A percentile compares a stretch with the other conserved stretches of the same genome.
phyloP scores from a whole-genome alignment of 306 rosid genomes.

The Mucuna pruriens region DNA sequence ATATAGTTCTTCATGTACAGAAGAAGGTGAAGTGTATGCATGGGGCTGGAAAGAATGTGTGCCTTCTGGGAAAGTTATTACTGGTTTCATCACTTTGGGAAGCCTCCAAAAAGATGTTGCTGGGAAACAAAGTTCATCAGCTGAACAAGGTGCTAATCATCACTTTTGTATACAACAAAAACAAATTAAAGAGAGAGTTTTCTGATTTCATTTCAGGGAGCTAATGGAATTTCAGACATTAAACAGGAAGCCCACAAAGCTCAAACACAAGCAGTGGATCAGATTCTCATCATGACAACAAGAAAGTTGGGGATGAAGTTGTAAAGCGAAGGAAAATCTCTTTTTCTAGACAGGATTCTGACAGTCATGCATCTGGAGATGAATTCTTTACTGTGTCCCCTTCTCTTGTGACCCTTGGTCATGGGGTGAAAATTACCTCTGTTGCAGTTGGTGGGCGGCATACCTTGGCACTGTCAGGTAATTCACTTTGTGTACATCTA shows the following conservation, averaged over 20 bases:
- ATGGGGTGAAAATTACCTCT: conserved; percentile 66
- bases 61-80: conserved; percentile 70
- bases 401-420: conserved; percentile 63
- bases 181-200: conserved; percentile 31
- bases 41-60: conserved; percentile 99
- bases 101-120: conserved; percentile 54
- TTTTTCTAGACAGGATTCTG: conserved; percentile 66
- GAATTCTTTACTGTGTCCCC: conserved; percentile 70
- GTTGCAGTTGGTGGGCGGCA: conserved; percentile 96
- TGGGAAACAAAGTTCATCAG: conserved; percentile 54
- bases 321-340: conserved; percentile 72
- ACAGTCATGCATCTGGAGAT: conserved; percentile 63
- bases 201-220: conserved; percentile 39
- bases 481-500: conserved; percentile 32
- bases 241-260: conserved; percentile 63
- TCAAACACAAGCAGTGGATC: conserved; percentile 61
- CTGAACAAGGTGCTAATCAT: conserved; percentile 67
- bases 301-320: conserved; percentile 67
- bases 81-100: conserved; percentile 58
- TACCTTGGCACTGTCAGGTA: conserved; percentile 90
- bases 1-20: conserved; percentile 47
- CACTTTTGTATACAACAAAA: conserved; percentile 10
- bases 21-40: conserved; percentile 69
- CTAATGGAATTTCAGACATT: conserved; percentile 46
- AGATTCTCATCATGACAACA: conserved; percentile 60